A percentile compares a stretch with the other conserved stretches of the same genome.
These are phyloP conservation scores for Leccinum aurantiacum DNA, from an alignment of 768 basidiomycete species.

Conservation along the genomic window DNA sequence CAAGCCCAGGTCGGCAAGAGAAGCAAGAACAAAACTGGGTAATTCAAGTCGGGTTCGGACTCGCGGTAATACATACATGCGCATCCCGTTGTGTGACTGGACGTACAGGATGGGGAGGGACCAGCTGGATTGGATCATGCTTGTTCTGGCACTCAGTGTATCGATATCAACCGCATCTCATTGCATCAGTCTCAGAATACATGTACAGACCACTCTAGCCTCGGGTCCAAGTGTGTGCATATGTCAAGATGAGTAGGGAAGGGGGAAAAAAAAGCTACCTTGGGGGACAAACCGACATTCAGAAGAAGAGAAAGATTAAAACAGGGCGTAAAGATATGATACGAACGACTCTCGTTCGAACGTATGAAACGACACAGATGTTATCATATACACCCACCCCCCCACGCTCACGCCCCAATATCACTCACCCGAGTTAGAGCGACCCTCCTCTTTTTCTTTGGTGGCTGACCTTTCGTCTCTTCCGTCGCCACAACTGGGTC, in stretches of 20 bases:
- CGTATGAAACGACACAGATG: constrained; percentile 7
- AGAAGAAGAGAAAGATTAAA: constrained; percentile 14
- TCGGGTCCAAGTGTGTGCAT: constrained; percentile 1
- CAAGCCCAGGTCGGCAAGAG: constrained; percentile 93
- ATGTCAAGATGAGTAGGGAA: constrained; percentile 7
- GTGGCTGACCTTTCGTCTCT: constrained; percentile 48
- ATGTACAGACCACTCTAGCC: constrained; percentile 16
- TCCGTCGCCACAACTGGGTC: constrained; percentile 13
- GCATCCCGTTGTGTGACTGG: background rate
- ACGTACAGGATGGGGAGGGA: constrained; percentile 1
- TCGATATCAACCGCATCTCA: constrained; percentile 14
- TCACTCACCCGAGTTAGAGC: constrained; percentile 71
- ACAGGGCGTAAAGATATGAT: constrained; percentile 11
- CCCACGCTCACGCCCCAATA: constrained; percentile 32
- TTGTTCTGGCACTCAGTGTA: constrained; percentile 9
- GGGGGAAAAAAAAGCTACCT: background rate
- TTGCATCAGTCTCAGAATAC: constrained; percentile 25
- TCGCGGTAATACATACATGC: background rate
- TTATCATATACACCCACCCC: background rate
- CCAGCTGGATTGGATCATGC: constrained; percentile 1
- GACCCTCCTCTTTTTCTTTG: constrained; percentile 86
- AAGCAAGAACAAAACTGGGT: constrained; percentile 78
- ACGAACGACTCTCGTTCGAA: background rate
- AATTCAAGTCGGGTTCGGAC: constrained; percentile 10
- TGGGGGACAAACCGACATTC: constrained; percentile 11